phyloP scores from a whole-genome alignment of 306 rosid genomes.

The Cucumis hystrix region DNA sequence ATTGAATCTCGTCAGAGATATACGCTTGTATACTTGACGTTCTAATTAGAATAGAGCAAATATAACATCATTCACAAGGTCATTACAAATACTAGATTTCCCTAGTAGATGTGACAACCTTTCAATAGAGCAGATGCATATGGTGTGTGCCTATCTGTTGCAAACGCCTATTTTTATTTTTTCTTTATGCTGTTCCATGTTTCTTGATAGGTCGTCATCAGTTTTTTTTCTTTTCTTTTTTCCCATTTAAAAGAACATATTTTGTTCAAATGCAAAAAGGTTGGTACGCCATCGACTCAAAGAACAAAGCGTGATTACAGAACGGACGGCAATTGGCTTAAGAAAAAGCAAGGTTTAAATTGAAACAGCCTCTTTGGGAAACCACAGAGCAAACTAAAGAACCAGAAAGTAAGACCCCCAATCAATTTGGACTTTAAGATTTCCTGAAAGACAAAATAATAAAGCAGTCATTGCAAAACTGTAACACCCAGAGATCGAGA shows the following conservation, averaged over 20 bases:
- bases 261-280: neutral
- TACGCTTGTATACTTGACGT: neutral
- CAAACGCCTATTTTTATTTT: neutral
- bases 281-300: neutral
- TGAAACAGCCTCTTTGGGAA: neutral
- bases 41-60: neutral
- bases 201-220: neutral
- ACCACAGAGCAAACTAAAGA: neutral
- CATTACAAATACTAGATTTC: neutral
- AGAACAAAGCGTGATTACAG: neutral
- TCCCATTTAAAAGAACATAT: neutral
- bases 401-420: neutral
- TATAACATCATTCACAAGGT: neutral
- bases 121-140: neutral
- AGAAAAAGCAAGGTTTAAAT: neutral
- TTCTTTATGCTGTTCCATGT: neutral
- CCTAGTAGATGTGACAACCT: neutral
- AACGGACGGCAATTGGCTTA: neutral
- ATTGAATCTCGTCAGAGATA: neutral
- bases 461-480: neutral
- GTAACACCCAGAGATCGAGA: neutral
- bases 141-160: neutral
- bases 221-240: neutral
- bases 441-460: neutral
- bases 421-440: neutral